Base-by-base conservation (phyloP, 2,329 filamentous ascomycete genomes). In the Passalora sequoiae region DNA sequence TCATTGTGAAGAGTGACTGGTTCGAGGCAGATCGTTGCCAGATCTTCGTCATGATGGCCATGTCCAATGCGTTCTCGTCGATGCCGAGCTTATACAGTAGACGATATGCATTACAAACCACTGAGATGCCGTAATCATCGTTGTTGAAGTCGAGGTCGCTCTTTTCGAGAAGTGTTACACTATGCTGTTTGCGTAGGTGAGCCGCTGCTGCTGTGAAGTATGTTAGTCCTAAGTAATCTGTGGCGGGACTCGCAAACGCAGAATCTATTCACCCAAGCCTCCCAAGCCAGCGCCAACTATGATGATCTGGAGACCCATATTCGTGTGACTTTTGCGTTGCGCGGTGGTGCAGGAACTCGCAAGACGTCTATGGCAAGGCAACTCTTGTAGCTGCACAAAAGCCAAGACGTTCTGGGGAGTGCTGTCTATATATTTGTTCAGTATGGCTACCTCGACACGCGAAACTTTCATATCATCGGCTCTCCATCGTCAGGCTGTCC, bases 41-140 rank as follows among this genome's bases (percentile, higher is more conserved):
- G 20, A 38, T 38, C 22, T 41, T 44, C 2, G 21, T 40, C 30
- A 44, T 29, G 21, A 44, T 13, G 9, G 46, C 38, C 41, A 42
- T 38, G 13, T 48, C 41, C 6, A 48, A 42, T 13, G 38, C 24
- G 5, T 16, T 20, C 6, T 37, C 38, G 16, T 44, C 32, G 15
- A 48, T 44, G 12, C 41, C 31, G 9, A 30, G 17, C 21, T 48
- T 44, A 10, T 48, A 33, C 2, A 48, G 41, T 5, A 48, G 32
- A n/a, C 29, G 40, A 22, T 33, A 44, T 1, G 45, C 46, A 38
- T 48, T 48, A n/a, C 35, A 29, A 7, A 48, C 36, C 4, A 48
- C 38, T 15, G 36, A 39, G n/a, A 44, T 44, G 16, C 37, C 46
- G 17, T 44, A 44, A 28, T 48, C 46, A 13, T 48, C 38, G 17